Evolutionary conservation across 2,329 filamentous ascomycete species (phyloP), one percentile per base, ranked within the genome.

Genomic region (Ilyonectria sp.): DNA sequence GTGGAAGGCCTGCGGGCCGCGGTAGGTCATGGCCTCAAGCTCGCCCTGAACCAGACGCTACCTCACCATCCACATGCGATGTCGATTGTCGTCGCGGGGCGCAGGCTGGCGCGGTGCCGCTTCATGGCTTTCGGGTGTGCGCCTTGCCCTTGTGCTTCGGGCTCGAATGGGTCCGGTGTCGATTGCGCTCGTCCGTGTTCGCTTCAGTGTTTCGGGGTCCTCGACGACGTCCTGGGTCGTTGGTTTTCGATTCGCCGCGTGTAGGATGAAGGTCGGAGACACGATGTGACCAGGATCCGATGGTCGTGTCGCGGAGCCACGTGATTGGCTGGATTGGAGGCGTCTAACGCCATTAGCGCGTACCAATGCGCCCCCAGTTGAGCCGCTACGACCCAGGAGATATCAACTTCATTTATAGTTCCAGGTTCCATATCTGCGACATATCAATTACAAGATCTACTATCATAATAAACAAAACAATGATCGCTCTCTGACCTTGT

Each of bases 21-120:
- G 74, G 75, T 79, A 81, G 73, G 76, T 81, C 79, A 84, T 81
- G 71, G 73, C 79, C 64, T 69, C 60, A 65, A 68, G 58, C 60
- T 74, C 69, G 63, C 59, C 67, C 17, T 43, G 33, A 49, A 58
- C 50, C 31, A 44, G 40, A 61, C 35, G 50, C 47, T 46, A 40
- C 50, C 33, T 57, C 63, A 61, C 31, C 55, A 64, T 75, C 69
- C 73, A 70, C 64, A 71, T 69, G 65, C 73, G 66, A 69, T 57
- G 54, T 69, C 55, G 67, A 55, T 67, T 44, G 61, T 76, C 62
- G 74, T 76, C 74, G 73, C 69, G 73, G 71, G 72, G 74, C 74
- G 72, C 71, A 75, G 71, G 73, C 69, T 70, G 70, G 68, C 72
- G 74, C 71, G 74, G 70, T 71, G 74, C 60, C 67, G 74, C 70